Evolutionary conservation across 257 asterid species (phyloP).

Genomic region (Echites panduratus): DNA sequence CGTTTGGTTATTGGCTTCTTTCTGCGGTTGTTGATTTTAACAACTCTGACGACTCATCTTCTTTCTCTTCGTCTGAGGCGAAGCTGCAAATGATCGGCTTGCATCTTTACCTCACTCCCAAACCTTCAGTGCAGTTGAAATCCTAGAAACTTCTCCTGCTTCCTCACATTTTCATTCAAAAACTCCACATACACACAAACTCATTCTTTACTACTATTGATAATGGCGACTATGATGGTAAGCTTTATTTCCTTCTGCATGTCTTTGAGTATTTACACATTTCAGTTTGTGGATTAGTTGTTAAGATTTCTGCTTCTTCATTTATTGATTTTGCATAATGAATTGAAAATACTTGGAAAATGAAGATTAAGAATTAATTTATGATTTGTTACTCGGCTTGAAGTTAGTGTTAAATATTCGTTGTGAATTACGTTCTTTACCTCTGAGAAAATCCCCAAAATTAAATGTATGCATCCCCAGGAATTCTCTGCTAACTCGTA

Average conservation of each 20-base stretch:
- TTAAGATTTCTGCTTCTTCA: background rate
- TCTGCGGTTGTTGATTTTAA: no score
- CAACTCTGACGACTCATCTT: no score
- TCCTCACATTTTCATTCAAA: background rate
- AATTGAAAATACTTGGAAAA: background rate
- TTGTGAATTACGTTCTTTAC: background rate
- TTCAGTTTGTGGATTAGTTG: no score
- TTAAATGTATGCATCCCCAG: background rate
- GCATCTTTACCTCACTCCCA: background rate
- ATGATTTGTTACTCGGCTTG: background rate
- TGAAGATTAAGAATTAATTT: background rate
- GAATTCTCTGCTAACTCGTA: background rate
- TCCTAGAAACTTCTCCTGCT: constrained; percentile 10
- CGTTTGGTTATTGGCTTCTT: no score
- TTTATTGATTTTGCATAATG: background rate
- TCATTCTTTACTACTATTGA: constrained; percentile 2
- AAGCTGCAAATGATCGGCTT: no score
- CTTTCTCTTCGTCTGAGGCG: no score
- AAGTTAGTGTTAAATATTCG: background rate
- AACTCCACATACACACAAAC: background rate
- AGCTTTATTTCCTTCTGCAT: background rate
- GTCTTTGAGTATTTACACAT: background rate
- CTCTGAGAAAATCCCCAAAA: background rate
- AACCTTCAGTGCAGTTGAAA: constrained; percentile 11
- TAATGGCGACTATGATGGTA: constrained; percentile 33